Conservation (phyloP, 768 basidiomycete species). For the Epithele typhae region DNA sequence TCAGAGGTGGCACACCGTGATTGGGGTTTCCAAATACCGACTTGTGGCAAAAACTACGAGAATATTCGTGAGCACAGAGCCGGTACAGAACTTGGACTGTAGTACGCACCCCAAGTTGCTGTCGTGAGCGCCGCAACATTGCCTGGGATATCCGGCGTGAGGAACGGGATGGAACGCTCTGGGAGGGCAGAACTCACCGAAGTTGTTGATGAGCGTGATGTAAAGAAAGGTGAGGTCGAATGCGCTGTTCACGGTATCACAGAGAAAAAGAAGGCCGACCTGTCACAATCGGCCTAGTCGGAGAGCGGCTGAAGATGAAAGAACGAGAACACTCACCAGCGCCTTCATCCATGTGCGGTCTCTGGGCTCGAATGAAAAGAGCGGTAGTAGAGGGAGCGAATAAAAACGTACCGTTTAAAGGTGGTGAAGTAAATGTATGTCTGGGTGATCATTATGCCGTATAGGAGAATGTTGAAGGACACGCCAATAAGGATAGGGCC, state of each 20-base stretch:
- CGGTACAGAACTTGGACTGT: too few relatives aligned
- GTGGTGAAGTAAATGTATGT: conserved; percentile 43
- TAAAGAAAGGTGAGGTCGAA: conserved; percentile 46
- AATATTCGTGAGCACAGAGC: not conserved
- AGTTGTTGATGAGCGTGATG: conserved; percentile 40
- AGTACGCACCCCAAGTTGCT: conserved; percentile 28
- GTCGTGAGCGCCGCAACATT: conserved; percentile 23
- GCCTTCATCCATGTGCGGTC: conserved; percentile 43
- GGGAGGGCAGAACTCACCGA: conserved; percentile 32
- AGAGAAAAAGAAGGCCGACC: conserved; percentile 40
- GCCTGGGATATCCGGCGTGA: too few relatives aligned
- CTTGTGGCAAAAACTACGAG: conserved; percentile 38
- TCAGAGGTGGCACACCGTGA: too few relatives aligned
- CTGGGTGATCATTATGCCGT: conserved; percentile 48
- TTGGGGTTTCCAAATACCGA: too few relatives aligned
- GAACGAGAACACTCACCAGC: conserved; percentile 34
- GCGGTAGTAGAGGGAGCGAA: too few relatives aligned
- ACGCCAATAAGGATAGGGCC: conserved; percentile 47
- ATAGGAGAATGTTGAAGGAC: conserved; percentile 41
- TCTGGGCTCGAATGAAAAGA: conserved; percentile 22
- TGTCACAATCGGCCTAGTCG: conserved; percentile 16
- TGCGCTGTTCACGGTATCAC: conserved; percentile 43
- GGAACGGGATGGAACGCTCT: too few relatives aligned
- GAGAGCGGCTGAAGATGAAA: too few relatives aligned
- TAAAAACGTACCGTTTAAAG: conserved; percentile 35